phyloP scores from a whole-genome alignment of 225 moss, liverwort and hornwort genomes.

The Takakia lepidozioides region DNA sequence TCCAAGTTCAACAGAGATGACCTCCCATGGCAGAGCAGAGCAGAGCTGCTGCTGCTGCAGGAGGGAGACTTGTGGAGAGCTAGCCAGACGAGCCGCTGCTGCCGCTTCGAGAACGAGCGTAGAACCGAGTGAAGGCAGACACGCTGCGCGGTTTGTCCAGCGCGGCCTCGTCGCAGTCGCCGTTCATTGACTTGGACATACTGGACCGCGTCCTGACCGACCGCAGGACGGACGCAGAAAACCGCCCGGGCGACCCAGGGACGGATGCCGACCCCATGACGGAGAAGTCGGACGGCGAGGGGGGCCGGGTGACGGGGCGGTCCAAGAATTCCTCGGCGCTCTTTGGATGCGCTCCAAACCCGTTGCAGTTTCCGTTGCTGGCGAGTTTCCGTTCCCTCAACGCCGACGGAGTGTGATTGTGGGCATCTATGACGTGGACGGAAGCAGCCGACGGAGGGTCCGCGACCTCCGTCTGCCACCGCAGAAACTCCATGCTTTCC shows the following conservation, averaged over 20 bases:
- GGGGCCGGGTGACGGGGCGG: conserved; percentile 12
- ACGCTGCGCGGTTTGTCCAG: conserved; percentile 22
- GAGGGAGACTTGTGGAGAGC: no score
- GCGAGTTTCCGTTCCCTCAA: conserved; percentile 10
- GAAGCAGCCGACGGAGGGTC: no score
- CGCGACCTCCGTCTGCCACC: conserved; percentile 29
- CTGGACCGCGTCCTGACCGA: conserved; percentile 15
- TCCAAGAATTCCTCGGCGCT: not conserved
- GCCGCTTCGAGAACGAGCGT: conserved; percentile 37
- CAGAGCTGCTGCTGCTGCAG: no score
- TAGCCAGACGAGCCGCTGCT: conserved; percentile 31
- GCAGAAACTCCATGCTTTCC: conserved; percentile 45
- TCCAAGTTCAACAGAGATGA: no score
- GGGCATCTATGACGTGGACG: conserved; percentile 4
- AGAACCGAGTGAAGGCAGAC: conserved; percentile 47
- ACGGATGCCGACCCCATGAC: conserved; percentile 14
- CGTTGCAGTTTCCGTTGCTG: not conserved
- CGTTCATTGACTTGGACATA: not conserved
- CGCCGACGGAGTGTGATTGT: conserved; percentile 16
- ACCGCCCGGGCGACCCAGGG: conserved; percentile 31
- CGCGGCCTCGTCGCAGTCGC: conserved; percentile 19
- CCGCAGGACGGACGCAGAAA: conserved; percentile 17
- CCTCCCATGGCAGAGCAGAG: no score
- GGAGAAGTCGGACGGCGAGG: conserved; percentile 20
- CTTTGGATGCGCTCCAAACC: not conserved